phyloP scores from a whole-genome alignment of 2,329 filamentous ascomycete species.

The Paecilomyces sp. region DNA sequence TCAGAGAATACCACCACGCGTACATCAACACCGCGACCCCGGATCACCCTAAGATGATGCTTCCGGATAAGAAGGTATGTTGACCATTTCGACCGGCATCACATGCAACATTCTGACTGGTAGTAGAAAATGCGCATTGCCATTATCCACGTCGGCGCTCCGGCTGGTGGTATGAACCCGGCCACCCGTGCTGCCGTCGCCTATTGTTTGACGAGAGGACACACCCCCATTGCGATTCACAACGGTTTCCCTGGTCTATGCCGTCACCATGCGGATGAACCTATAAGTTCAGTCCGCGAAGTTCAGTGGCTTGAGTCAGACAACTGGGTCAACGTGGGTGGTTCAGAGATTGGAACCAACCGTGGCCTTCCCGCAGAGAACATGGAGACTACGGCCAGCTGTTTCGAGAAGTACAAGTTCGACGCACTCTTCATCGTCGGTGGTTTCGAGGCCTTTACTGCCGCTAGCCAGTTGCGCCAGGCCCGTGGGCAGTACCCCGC shows the following conservation, averaged over 20 bases:
- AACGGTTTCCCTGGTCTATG: constrained; percentile 95
- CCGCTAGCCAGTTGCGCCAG: constrained; percentile 78
- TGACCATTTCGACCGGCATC: neutral
- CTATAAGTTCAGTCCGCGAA: constrained; percentile 72
- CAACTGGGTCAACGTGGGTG: constrained; percentile 90
- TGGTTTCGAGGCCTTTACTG: constrained; percentile 94
- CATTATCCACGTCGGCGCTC: constrained; percentile 94
- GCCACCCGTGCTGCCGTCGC: constrained; percentile 88
- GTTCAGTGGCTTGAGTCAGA: constrained; percentile 94
- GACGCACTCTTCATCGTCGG: constrained; percentile 88
- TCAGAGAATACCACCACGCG: constrained; percentile 82
- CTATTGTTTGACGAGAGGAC: constrained; percentile 86
- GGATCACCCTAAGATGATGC: constrained; percentile 59
- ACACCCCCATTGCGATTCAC: constrained; percentile 85
- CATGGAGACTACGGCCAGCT: constrained; percentile 71
- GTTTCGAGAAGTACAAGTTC: constrained; percentile 80
- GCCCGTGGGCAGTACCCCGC: constrained; percentile 70
- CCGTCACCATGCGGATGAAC: constrained; percentile 79
- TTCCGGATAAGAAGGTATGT: constrained; percentile 63
- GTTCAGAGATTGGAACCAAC: constrained; percentile 97
- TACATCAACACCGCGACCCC: constrained; percentile 88
- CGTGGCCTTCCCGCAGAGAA: constrained; percentile 85
- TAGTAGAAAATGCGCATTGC: constrained; percentile 77
- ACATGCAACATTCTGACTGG: constrained; percentile 19
- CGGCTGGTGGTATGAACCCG: constrained; percentile 96